Evolutionary conservation across 306 rosid species (phyloP).

Genomic region (Quercus alba): DNA sequence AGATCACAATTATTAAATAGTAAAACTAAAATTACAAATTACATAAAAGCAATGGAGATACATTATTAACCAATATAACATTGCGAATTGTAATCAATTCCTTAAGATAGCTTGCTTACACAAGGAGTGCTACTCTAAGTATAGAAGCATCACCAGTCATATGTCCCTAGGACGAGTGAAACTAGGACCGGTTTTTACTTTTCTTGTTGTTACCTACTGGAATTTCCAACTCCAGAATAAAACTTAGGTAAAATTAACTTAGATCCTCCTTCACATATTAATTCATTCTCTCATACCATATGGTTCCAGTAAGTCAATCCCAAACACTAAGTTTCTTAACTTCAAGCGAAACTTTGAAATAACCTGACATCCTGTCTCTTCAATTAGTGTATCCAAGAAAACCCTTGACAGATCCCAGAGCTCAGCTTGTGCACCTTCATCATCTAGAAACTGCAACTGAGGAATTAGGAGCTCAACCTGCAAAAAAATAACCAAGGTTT

Average conservation of each 20-base stretch:
- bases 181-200: neutral
- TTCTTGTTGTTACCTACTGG: neutral
- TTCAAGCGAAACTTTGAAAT: constrained; percentile 20
- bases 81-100: neutral
- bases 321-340: constrained; percentile 1
- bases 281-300: neutral
- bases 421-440: constrained; percentile 96
- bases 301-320: neutral
- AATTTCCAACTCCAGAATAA: neutral
- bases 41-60: neutral
- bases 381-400: constrained; percentile 74
- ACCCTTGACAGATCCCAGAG: constrained; percentile 87
- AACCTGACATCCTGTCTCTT: constrained; percentile 68
- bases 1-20: neutral
- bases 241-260: neutral
- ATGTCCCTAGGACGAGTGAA: neutral
- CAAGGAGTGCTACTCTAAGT: neutral
- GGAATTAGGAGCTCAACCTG: constrained; percentile 99
- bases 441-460: constrained; percentile 90
- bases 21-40: neutral
- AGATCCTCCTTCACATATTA: neutral
- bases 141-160: neutral
- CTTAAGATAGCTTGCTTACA: neutral
- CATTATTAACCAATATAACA: neutral
- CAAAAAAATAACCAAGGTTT: neutral